A percentile compares a stretch with the other conserved stretches of the same genome.
These are phyloP conservation scores for Podospora fimiseda DNA, from an alignment of 495 filamentous ascomycete genomes.

Conservation along the genomic window DNA sequence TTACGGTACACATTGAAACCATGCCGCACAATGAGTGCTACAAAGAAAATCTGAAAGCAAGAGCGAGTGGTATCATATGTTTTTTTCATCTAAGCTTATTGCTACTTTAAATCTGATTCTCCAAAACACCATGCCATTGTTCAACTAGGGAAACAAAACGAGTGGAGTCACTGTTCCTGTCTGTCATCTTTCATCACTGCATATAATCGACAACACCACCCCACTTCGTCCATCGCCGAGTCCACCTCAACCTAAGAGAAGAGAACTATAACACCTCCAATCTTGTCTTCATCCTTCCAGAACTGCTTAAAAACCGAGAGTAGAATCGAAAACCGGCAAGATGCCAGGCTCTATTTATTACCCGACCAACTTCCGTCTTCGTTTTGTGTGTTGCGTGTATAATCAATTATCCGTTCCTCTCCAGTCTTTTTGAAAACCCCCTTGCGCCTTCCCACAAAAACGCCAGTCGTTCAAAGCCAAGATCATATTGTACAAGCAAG, in stretches of 20 bases:
- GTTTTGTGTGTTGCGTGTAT: background rate
- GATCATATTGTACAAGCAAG: background rate
- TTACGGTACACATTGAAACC: too few species aligned
- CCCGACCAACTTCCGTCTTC: background rate
- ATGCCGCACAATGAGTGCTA: too few species aligned
- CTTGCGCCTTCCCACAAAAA: background rate
- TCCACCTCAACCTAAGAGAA: too few species aligned
- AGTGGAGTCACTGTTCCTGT: too few species aligned
- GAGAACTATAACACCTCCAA: too few species aligned
- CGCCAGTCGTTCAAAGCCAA: background rate
- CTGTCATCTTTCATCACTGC: background rate
- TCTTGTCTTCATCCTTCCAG: background rate
- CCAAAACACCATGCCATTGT: background rate
- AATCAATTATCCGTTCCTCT: background rate
- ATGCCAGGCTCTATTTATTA: background rate
- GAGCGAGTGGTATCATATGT: too few species aligned
- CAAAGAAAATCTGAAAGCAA: too few species aligned
- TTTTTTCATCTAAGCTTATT: background rate
- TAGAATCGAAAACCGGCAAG: background rate
- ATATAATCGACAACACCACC: background rate
- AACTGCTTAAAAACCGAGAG: background rate
- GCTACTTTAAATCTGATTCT: background rate
- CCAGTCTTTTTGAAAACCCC: background rate
- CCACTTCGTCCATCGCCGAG: too few species aligned
- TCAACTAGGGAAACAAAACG: background rate